phyloP scores from a whole-genome alignment of 208 protist genomes.

The Naegleria fowleri region DNA sequence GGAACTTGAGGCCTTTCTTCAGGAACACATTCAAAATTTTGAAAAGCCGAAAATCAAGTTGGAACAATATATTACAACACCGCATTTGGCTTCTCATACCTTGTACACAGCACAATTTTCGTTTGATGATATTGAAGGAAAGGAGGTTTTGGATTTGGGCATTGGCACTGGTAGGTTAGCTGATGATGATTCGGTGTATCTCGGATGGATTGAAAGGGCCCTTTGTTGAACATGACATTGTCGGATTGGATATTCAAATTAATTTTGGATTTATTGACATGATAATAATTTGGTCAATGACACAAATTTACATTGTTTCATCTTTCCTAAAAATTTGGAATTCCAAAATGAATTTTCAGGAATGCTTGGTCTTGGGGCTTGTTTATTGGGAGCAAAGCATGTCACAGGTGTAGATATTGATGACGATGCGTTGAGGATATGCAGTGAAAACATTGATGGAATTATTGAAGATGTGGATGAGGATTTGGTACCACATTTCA shows the following conservation, averaged over 20 bases:
- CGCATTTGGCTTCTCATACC: slow-evolving; percentile 8
- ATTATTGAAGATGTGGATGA: neutral
- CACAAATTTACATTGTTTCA: too few relatives aligned
- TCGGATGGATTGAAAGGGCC: neutral
- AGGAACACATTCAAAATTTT: neutral
- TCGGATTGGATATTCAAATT: neutral
- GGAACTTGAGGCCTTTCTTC: neutral
- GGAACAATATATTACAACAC: slow-evolving; percentile 22
- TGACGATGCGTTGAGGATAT: slow-evolving; percentile 7
- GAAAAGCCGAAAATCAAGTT: neutral
- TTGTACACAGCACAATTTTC: neutral
- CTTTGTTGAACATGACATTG: neutral
- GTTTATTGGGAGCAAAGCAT: neutral
- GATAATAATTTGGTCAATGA: too few relatives aligned
- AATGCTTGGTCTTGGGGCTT: neutral
- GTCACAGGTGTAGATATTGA: slow-evolving; percentile 26
- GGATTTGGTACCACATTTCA: neutral
- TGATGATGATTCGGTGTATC: too few relatives aligned
- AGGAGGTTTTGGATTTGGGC: slow-evolving; percentile 7
- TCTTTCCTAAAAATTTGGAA: too few relatives aligned
- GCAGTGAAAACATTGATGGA: neutral
- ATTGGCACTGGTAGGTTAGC: slow-evolving; percentile 9
- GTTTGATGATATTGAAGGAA: slow-evolving; percentile 22
- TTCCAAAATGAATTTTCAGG: neutral
- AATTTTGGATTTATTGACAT: too few relatives aligned